phyloP scores from a whole-genome alignment of 2,329 filamentous ascomycete species.

The Aspergillus sp. region DNA sequence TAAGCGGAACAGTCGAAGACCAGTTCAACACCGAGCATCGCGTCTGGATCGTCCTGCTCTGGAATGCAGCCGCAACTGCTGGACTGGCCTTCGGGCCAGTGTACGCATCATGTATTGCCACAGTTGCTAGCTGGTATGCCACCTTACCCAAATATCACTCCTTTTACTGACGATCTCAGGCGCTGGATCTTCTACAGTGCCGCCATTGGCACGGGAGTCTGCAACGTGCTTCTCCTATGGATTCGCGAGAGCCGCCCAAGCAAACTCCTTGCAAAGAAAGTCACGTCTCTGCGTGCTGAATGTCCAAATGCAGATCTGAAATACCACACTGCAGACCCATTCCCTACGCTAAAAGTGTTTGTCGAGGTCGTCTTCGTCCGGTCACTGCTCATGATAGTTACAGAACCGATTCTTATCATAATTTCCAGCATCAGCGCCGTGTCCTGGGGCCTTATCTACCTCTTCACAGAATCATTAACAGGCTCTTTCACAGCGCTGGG shows the following conservation, averaged over 20 bases:
- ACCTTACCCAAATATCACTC: no score
- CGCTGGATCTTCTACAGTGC: slow-evolving; percentile 12
- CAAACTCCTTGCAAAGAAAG: slow-evolving; percentile 6
- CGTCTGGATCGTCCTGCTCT: slow-evolving; percentile 7
- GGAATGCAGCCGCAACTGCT: background rate
- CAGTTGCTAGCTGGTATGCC: background rate
- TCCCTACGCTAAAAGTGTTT: slow-evolving; percentile 3
- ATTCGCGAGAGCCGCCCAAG: slow-evolving; percentile 11
- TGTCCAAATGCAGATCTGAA: slow-evolving; percentile 1
- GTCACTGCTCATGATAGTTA: background rate
- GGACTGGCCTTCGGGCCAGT: slow-evolving; percentile 7
- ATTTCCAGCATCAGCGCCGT: slow-evolving; percentile 6
- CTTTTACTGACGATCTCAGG: background rate
- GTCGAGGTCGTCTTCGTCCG: slow-evolving; percentile 6
- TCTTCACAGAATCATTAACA: slow-evolving; percentile 18
- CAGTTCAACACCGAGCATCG: slow-evolving; percentile 5
- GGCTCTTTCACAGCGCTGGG: slow-evolving; percentile 37
- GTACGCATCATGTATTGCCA: background rate
- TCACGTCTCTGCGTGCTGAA: background rate
- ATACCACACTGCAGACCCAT: slow-evolving; percentile 7
- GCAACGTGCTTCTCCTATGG: background rate
- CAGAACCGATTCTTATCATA: slow-evolving; percentile 7
- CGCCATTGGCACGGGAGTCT: background rate
- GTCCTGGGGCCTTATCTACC: slow-evolving; percentile 4
- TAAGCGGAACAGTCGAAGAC: slow-evolving; percentile 10